Conservation (phyloP, 768 basidiomycete species). For the Exidia glandulosa region DNA sequence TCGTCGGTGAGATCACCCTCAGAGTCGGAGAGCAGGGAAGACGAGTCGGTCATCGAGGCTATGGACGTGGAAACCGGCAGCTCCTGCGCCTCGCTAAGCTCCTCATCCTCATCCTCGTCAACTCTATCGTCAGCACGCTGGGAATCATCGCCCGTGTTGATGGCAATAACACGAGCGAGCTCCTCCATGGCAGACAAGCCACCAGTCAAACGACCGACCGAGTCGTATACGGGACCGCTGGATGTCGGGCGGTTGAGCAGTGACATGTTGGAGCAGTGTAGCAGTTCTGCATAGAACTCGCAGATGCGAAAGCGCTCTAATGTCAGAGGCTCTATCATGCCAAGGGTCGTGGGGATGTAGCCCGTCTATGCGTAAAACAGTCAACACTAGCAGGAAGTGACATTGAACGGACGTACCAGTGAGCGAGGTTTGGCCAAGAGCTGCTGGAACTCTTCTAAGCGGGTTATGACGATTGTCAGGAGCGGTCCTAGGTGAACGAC, state of each 20-base stretch:
- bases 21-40: constrained; percentile 32
- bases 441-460: constrained; percentile 55
- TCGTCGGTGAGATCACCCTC: constrained; percentile 55
- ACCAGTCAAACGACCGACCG: constrained; percentile 76
- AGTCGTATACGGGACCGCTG: constrained; percentile 62
- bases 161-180: constrained; percentile 71
- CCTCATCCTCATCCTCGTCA: constrained; percentile 44
- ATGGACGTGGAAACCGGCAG: constrained; percentile 51
- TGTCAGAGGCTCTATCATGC: constrained; percentile 67
- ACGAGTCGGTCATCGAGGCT: constrained; percentile 42
- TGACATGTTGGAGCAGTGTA: constrained; percentile 98
- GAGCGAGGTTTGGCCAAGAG: constrained; percentile 67
- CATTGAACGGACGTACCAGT: constrained; percentile 38
- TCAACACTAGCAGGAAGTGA: constrained; percentile 8
- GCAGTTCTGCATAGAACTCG: constrained; percentile 90
- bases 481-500: constrained; percentile 86
- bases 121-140: constrained; percentile 37
- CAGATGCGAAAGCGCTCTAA: constrained; percentile 93
- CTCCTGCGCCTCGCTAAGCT: constrained; percentile 52
- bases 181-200: constrained; percentile 78
- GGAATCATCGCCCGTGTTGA: constrained; percentile 43
- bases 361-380: constrained; percentile 46
- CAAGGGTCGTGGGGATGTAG: constrained; percentile 63
- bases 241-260: constrained; percentile 74
- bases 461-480: constrained; percentile 59